Evolutionary conservation across 805 yeast species (phyloP).

Genomic region (Saturnispora quitensis): DNA sequence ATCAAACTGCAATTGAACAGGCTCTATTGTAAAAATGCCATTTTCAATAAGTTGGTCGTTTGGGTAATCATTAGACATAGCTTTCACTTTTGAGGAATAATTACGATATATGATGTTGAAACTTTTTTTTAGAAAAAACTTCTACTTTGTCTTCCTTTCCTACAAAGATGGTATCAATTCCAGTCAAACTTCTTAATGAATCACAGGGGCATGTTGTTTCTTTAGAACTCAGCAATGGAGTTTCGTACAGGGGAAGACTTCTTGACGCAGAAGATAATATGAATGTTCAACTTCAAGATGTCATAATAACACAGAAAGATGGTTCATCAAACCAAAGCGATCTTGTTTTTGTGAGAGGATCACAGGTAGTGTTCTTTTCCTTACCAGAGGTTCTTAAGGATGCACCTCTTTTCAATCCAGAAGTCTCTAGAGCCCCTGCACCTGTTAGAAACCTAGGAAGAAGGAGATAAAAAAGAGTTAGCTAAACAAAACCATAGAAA

Average conservation of each 20-base stretch:
- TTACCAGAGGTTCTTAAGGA: slow-evolving; percentile 82
- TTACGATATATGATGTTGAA: not conserved
- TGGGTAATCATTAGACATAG: not conserved
- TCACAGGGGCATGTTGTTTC: slow-evolving; percentile 72
- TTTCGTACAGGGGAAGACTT: slow-evolving; percentile 79
- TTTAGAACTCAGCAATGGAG: slow-evolving; percentile 77
- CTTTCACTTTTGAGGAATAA: not conserved
- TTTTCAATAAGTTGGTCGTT: not conserved
- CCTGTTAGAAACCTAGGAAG: slow-evolving; percentile 46
- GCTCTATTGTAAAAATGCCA: not conserved
- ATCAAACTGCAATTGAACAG: slow-evolving; percentile 28
- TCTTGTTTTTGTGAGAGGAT: slow-evolving; percentile 85
- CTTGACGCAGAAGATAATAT: slow-evolving; percentile 84
- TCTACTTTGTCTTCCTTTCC: not conserved
- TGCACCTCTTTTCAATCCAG: slow-evolving; percentile 76
- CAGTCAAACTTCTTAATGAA: slow-evolving; percentile 73
- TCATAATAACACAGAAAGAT: slow-evolving; percentile 64
- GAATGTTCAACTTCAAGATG: slow-evolving; percentile 83
- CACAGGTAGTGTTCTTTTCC: slow-evolving; percentile 73
- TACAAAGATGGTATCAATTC: slow-evolving; percentile 58
- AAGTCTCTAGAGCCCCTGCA: slow-evolving; percentile 53
- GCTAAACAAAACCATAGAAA: not conserved
- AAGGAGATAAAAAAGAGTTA: not conserved
- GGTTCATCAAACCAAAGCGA: slow-evolving; percentile 71
- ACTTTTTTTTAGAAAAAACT: not conserved